Conservation (phyloP, 176 grass and related monocot species). For the Poa pratensis region DNA sequence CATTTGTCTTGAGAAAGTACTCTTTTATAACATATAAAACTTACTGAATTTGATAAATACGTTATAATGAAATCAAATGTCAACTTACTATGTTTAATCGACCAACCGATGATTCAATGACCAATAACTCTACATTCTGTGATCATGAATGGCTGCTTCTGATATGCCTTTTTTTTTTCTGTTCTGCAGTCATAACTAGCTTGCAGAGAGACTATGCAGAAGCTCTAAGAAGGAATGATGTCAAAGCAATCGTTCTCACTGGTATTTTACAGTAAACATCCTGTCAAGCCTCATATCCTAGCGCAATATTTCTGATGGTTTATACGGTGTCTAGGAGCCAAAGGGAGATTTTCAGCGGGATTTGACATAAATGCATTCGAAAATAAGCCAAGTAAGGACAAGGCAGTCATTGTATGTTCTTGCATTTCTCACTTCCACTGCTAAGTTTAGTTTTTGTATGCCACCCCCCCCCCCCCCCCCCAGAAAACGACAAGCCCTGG, state of each 20-base stretch:
- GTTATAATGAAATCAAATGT: not conserved
- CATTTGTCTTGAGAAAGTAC: not conserved
- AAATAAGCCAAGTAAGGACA: constrained; percentile 57
- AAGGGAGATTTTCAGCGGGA: constrained; percentile 82
- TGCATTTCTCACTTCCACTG: not conserved
- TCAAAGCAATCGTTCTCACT: constrained; percentile 87
- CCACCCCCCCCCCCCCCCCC: not conserved
- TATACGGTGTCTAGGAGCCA: constrained; percentile 47
- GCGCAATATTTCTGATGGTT: constrained; percentile 13
- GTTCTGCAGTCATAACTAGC: constrained; percentile 69
- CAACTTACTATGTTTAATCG: not conserved
- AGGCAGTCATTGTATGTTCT: not conserved
- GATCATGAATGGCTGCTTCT: not conserved
- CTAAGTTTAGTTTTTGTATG: constrained; percentile 21
- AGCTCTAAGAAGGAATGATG: constrained; percentile 73
- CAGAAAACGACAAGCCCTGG: constrained; percentile 64
- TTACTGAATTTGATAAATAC: not conserved
- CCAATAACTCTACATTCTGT: not conserved
- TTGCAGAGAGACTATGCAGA: constrained; percentile 59
- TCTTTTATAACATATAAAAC: not conserved
- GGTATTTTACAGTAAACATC: constrained; percentile 42
- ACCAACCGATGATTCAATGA: not conserved
- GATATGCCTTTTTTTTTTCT: constrained; percentile 15
- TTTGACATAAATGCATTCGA: constrained; percentile 75
- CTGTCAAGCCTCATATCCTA: constrained; percentile 27